Conservation (phyloP, 192 early-diverging fungal species). For the Mortierella hygrophila region DNA sequence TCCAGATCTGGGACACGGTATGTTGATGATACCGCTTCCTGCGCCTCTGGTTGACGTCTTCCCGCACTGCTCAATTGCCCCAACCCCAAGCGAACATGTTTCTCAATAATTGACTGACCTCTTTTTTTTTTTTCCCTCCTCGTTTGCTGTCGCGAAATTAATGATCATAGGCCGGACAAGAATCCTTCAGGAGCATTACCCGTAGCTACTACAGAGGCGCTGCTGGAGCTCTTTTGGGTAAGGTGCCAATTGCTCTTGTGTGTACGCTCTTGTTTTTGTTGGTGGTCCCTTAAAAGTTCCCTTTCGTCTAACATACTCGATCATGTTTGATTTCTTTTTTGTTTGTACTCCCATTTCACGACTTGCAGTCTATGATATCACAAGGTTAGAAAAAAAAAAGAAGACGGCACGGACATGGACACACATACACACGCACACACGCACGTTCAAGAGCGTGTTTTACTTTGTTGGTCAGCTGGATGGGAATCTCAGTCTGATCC, state of each 20-base stretch:
- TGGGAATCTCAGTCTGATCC: constrained; percentile 1
- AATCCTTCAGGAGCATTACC: constrained; percentile 89
- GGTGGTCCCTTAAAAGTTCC: neutral
- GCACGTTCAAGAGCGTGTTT: constrained; percentile 7
- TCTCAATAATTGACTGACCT: neutral
- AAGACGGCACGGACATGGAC: constrained; percentile 8
- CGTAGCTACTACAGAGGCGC: constrained; percentile 88
- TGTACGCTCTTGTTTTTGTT: neutral
- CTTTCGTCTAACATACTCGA: constrained; percentile 16
- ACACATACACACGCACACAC: neutral
- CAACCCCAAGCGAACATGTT: neutral
- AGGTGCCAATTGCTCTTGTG: neutral
- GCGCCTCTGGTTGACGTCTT: neutral
- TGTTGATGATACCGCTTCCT: constrained; percentile 15
- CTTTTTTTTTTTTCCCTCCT: constrained; percentile 38
- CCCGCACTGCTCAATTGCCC: neutral
- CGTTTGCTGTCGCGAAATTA: constrained; percentile 45
- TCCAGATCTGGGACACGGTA: constrained; percentile 97
- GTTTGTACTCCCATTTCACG: constrained; percentile 18
- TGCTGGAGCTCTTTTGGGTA: constrained; percentile 80
- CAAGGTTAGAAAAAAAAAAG: constrained; percentile 64
- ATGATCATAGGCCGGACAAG: constrained; percentile 75
- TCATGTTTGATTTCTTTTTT: constrained; percentile 5
- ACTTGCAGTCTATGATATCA: constrained; percentile 80
- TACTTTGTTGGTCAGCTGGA: constrained; percentile 16